Conservation (phyloP, 345 rosid species). For the Cardamine chenopodiifolia region DNA sequence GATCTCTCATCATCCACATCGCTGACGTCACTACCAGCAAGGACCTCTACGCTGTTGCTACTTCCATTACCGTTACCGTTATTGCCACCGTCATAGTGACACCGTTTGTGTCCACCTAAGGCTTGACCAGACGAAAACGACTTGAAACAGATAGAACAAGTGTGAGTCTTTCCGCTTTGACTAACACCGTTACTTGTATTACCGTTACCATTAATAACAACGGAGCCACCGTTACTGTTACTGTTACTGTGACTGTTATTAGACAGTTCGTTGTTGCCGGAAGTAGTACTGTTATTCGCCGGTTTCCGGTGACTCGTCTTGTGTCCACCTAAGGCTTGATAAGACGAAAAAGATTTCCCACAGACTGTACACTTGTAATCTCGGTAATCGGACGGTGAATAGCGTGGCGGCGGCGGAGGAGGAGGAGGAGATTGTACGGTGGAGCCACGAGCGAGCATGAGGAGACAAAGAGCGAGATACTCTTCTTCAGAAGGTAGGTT, state of each 20-base stretch:
- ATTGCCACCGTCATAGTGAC: conserved; percentile 66
- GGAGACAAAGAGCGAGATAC: conserved; percentile 88
- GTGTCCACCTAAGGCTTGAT: conserved; percentile 94
- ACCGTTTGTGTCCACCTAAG: conserved; percentile 75
- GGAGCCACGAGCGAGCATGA: conserved; percentile 90
- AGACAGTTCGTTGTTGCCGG: conserved; percentile 40
- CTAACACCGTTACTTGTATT: conserved; percentile 4
- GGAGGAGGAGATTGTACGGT: conserved; percentile 22
- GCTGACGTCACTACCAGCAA: conserved; percentile 35
- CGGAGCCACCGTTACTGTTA: conserved; percentile 26
- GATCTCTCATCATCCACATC: conserved; percentile 38
- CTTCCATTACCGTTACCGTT: conserved; percentile 29
- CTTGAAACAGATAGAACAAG: conserved; percentile 71
- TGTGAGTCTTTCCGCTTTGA: conserved; percentile 50
- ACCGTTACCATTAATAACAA: conserved; percentile 24
- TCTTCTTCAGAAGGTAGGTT: conserved; percentile 72
- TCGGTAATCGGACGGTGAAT: conserved; percentile 35
- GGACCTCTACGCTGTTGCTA: conserved; percentile 31
- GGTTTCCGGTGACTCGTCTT: conserved; percentile 89
- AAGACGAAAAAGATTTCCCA: conserved; percentile 70
- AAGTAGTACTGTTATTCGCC: conserved; percentile 3
- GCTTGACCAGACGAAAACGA: conserved; percentile 77
- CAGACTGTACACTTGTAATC: conserved; percentile 77
- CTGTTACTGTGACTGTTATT: conserved; percentile 39
- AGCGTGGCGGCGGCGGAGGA: conserved; percentile 13